A percentile compares a stretch with the other conserved stretches of the same genome.
phyloP scores from a whole-genome alignment of 1,139 yeast genomes.

The Hemisphaericaspora xylofermentans region DNA sequence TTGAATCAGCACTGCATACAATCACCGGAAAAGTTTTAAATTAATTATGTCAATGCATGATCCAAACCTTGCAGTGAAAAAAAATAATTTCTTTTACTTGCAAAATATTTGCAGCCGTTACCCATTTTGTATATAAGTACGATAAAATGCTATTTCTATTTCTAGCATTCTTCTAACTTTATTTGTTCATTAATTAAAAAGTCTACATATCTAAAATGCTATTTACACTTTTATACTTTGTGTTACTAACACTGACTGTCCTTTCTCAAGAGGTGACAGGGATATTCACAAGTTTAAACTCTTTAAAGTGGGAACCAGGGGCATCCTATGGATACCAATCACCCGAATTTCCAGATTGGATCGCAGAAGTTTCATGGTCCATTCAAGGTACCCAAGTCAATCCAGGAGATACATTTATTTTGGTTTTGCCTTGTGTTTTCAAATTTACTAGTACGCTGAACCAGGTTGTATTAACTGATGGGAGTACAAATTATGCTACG shows the following conservation, averaged over 20 bases:
- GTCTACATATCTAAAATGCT: background rate
- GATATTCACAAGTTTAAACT: slow-evolving; percentile 19
- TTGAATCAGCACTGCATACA: too few species aligned
- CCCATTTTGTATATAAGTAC: too few species aligned
- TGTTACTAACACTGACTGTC: background rate
- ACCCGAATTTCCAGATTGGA: slow-evolving; percentile 26
- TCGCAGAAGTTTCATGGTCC: slow-evolving; percentile 25
- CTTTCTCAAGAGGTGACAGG: slow-evolving; percentile 16
- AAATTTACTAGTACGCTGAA: slow-evolving; percentile 23
- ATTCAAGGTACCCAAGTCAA: slow-evolving; percentile 19
- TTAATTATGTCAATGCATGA: too few species aligned
- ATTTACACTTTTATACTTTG: background rate
- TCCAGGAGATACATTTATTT: slow-evolving; percentile 35
- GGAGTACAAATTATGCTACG: slow-evolving; percentile 23
- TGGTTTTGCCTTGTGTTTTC: slow-evolving; percentile 31
- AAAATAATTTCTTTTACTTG: too few species aligned
- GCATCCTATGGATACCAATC: slow-evolving; percentile 8
- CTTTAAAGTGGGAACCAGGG: slow-evolving; percentile 13
- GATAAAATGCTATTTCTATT: too few species aligned
- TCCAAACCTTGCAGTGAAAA: too few species aligned
- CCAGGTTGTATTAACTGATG: slow-evolving; percentile 19
- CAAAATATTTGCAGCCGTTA: too few species aligned
- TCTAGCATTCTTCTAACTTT: too few species aligned
- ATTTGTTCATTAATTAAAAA: too few species aligned
- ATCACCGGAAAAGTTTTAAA: too few species aligned